Base-by-base conservation (phyloP, 257 asterid species). In the Prunella vulgaris region DNA sequence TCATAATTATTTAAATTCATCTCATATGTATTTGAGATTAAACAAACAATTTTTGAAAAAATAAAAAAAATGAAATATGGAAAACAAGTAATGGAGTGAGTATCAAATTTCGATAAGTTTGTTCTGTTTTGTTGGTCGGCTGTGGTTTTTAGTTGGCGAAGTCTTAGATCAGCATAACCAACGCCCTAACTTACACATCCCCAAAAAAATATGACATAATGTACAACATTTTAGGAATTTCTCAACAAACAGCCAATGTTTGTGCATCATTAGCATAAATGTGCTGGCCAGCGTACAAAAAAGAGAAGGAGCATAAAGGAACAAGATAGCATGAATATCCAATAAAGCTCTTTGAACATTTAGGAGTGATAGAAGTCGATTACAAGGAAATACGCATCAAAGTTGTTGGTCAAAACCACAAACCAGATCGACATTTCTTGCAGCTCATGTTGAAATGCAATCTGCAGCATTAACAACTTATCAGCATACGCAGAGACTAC, bases 381-480 rank as follows among this genome's bases (percentile, higher is more conserved):
- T 14, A 32, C 69, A 68, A 57, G 25, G 24, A 64, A 73, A 15
- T 12, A 46, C 67, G 20, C 59, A 61, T 46, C 60, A 71, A 17
- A 13, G 24, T 54, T 32, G 64, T 30, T 62, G 14, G 67, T 62
- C 69, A 27, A 21, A 72, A 68, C 64, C 66, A 62, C 73, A 64
- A 68, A 76, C 78, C 27, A 24, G 49, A 40, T n/a, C 20, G 64
- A 53, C n/a, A 33, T 51, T 62, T 7, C 22, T 72, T 72, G 61
- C 21, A 62, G 18, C 64, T 58, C 69, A 69, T 13, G 60, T 15
- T 27, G 24, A 13, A 28, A 32, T 6, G 24, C 40, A 65, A 73
- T 58, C 84, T 80, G 82, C 78, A 67, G 21, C 64, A 71, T 54
- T 9, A 59, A 73, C 65, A 54, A 33, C 37, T 33, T 27, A 40